Conservation (phyloP, 192 early-diverging fungal genomes). For the Linnemannia elongata region DNA sequence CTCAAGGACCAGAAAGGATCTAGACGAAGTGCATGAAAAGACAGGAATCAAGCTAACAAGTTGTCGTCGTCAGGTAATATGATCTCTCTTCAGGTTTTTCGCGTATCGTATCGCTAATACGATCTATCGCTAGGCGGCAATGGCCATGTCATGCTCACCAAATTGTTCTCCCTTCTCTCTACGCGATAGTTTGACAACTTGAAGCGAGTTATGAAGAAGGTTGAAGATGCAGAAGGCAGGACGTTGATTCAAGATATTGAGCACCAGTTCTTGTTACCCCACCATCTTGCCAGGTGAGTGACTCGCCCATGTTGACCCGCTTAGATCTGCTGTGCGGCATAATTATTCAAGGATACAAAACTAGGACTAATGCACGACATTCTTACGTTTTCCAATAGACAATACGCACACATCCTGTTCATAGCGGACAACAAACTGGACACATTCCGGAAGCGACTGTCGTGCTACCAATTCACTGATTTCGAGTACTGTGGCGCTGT, state of each 20-base stretch:
- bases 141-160: background rate
- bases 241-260: constrained; percentile 53
- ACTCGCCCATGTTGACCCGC: background rate
- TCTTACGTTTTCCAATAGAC: constrained; percentile 14
- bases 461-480: constrained; percentile 52
- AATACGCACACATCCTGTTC: constrained; percentile 60
- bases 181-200: constrained; percentile 58
- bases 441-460: constrained; percentile 59
- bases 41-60: constrained; percentile 49
- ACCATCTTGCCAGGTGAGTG: constrained; percentile 56
- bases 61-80: constrained; percentile 58
- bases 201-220: constrained; percentile 58
- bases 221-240: constrained; percentile 59
- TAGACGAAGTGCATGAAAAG: constrained; percentile 59
- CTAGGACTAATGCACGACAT: background rate
- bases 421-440: constrained; percentile 56
- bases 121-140: background rate
- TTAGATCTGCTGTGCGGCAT: background rate
- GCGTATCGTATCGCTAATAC: background rate
- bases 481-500: constrained; percentile 54
- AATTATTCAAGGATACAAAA: background rate
- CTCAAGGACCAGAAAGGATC: constrained; percentile 58
- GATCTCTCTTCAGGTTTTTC: background rate
- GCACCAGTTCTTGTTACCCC: constrained; percentile 46
- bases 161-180: background rate